phyloP scores from a whole-genome alignment of 257 asterid genomes.

The Fraxinus anomala region DNA sequence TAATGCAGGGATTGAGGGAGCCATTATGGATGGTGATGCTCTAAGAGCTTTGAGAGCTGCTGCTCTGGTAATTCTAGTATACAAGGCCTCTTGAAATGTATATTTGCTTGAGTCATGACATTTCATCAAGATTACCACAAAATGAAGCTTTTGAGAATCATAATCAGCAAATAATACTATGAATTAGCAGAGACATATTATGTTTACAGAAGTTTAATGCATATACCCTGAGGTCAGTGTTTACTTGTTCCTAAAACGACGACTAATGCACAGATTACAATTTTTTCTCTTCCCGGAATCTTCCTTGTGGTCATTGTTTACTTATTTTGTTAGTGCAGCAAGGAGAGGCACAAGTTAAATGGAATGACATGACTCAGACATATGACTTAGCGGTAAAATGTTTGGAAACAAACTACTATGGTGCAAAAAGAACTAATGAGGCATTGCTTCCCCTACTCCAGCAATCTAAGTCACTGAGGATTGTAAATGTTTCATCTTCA shows the following conservation, averaged over 20 bases:
- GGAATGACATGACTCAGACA: conserved; percentile 30
- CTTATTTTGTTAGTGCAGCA: conserved; percentile 22
- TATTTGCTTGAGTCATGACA: not conserved
- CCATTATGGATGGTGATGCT: conserved; percentile 12
- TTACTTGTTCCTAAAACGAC: too few species aligned
- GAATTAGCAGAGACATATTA: too few species aligned
- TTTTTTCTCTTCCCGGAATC: too few species aligned
- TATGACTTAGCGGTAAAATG: conserved; percentile 47
- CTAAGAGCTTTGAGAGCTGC: not conserved
- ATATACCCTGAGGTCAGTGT: too few species aligned
- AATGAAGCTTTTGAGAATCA: too few species aligned
- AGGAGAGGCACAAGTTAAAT: conserved; percentile 17
- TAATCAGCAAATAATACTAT: too few species aligned
- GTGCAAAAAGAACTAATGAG: conserved; percentile 36
- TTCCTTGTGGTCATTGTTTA: not conserved
- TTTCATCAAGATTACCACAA: too few species aligned
- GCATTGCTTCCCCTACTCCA: too few species aligned
- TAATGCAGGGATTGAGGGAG: conserved; percentile 47
- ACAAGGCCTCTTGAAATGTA: not conserved
- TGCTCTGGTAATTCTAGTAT: not conserved
- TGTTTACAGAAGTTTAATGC: too few species aligned
- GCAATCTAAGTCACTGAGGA: conserved; percentile 41
- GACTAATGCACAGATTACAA: too few species aligned
- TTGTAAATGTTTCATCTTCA: conserved; percentile 63
- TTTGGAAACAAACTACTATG: conserved; percentile 52